A percentile compares a stretch with the other conserved stretches of the same genome.
Conservation (phyloP, 106 monocot species). For the Platanthera guangdongensis region DNA sequence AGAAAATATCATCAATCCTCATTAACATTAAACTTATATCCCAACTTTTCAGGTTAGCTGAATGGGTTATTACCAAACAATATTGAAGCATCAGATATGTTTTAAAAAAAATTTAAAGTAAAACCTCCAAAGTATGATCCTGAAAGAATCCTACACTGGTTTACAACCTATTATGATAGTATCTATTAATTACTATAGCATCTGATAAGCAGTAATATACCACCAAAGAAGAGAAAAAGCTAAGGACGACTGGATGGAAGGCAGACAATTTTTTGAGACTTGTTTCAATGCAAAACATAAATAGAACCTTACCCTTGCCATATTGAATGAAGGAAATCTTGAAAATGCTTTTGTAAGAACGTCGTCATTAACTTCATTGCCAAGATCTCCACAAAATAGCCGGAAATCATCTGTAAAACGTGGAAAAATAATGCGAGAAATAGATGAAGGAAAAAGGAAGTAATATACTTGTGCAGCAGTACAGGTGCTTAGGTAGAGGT, state of each 20-base stretch:
- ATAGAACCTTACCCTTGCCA: slow-evolving; percentile 65
- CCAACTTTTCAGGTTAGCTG: not conserved
- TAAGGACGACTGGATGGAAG: not conserved
- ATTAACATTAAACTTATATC: not conserved
- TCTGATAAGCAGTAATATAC: not conserved
- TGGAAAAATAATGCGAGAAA: not conserved
- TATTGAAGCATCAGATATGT: not conserved
- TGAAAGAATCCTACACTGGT: not conserved
- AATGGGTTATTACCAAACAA: not conserved
- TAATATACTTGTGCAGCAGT: not conserved
- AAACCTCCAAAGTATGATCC: not conserved
- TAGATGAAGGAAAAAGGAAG: not conserved
- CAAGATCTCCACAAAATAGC: slow-evolving; percentile 89
- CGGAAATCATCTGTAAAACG: slow-evolving; percentile 74
- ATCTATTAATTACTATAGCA: not conserved
- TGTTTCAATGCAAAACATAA: slow-evolving; percentile 8
- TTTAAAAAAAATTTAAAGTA: not conserved
- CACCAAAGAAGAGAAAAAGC: not conserved
- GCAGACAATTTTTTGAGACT: not conserved
- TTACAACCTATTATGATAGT: not conserved
- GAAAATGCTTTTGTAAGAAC: slow-evolving; percentile 89
- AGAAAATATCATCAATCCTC: not conserved
- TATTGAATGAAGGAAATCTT: slow-evolving; percentile 80
- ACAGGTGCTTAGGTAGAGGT: not conserved
- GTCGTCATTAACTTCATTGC: slow-evolving; percentile 96